Conservation (phyloP, 176 grass and related monocot species). For the Pharus latifolius region DNA sequence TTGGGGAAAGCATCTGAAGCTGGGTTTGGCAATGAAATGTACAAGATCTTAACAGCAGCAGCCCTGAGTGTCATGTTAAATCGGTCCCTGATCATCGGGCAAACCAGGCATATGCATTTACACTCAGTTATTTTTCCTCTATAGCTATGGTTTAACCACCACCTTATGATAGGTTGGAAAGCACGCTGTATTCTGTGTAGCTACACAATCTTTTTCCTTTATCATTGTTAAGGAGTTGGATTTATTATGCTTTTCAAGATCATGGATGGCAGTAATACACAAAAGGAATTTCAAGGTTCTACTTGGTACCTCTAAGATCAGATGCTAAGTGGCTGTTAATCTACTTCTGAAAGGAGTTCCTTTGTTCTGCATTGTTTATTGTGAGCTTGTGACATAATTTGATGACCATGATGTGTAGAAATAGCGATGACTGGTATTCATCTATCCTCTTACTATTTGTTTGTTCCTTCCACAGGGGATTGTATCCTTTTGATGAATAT, state of each 20-base stretch:
- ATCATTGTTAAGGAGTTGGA: neutral
- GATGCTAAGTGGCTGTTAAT: no score
- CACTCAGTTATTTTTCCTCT: slow-evolving; percentile 35
- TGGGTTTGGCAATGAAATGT: slow-evolving; percentile 97
- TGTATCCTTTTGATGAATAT: slow-evolving; percentile 75
- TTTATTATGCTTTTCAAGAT: neutral
- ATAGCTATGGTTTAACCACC: slow-evolving; percentile 2
- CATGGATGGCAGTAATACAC: neutral
- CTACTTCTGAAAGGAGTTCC: no score
- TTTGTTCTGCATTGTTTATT: neutral
- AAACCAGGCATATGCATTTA: slow-evolving; percentile 82
- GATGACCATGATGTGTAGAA: neutral
- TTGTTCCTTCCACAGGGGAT: slow-evolving; percentile 35
- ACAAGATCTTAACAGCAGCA: slow-evolving; percentile 83
- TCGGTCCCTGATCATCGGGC: slow-evolving; percentile 87
- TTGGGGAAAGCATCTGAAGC: slow-evolving; percentile 92
- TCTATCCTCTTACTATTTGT: neutral
- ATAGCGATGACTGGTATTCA: neutral
- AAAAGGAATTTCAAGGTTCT: neutral
- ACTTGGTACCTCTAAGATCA: neutral
- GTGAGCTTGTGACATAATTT: neutral
- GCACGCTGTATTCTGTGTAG: neutral
- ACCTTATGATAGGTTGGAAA: neutral
- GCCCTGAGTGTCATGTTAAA: slow-evolving; percentile 93
- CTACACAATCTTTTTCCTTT: neutral